phyloP scores from a whole-genome alignment of 441 rosid species.

The Biscutella auriculata region DNA sequence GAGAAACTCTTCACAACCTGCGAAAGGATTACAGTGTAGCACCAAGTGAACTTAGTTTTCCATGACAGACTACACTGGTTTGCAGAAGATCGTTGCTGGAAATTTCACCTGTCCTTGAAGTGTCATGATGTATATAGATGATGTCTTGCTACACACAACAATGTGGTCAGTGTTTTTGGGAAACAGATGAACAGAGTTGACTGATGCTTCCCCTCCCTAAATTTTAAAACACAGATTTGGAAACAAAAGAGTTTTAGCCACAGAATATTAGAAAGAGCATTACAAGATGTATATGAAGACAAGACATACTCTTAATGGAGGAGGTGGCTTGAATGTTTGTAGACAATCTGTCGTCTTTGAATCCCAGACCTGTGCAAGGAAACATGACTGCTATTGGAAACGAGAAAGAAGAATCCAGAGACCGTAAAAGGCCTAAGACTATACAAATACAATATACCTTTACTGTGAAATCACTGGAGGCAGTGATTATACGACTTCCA shows the following conservation, averaged over 20 bases:
- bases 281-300: conserved; percentile 6
- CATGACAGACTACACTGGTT: not conserved
- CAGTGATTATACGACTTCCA: conserved; percentile 82
- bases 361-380: conserved; percentile 91
- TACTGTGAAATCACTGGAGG: conserved; percentile 75
- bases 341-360: conserved; percentile 85
- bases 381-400: not conserved
- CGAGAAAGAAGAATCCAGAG: not conserved
- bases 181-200: conserved; percentile 86
- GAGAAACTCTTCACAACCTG: conserved; percentile 98
- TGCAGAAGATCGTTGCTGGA: not conserved
- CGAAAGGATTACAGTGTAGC: conserved; percentile 10
- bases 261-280: not conserved
- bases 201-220: conserved; percentile 97
- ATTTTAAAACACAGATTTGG: conserved; percentile 7
- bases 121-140: conserved; percentile 85
- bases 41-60: conserved; percentile 5
- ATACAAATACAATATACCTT: conserved; percentile 20
- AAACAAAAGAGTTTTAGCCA: conserved; percentile 6
- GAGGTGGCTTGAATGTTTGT: conserved; percentile 83
- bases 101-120: conserved; percentile 92
- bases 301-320: conserved; percentile 65
- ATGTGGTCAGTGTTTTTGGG: conserved; percentile 88
- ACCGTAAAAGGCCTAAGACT: not conserved
- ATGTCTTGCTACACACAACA: conserved; percentile 85